Conservation (phyloP, 352 stramenopile genomes). For the Phytopythium cucurbitacearum region DNA sequence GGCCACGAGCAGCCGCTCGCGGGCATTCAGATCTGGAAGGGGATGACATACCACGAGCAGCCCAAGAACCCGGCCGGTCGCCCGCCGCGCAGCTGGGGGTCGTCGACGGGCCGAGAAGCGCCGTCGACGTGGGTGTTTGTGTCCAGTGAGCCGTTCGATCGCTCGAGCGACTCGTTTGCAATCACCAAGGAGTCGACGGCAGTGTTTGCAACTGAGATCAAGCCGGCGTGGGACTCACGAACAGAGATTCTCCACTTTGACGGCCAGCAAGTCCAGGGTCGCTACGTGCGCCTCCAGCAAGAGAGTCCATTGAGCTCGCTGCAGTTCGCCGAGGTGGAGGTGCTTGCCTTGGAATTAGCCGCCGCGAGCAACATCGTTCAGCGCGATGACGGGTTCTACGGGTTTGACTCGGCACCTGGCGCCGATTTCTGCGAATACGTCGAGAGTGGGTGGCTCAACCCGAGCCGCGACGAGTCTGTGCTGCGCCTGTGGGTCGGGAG, state of each 20-base stretch:
- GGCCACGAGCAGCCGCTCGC: conserved; percentile 23
- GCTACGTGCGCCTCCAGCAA: conserved; percentile 63
- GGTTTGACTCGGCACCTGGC: conserved; percentile 26
- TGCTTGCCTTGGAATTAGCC: conserved; percentile 19
- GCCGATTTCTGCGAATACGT: conserved; percentile 42
- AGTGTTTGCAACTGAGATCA: conserved; percentile 18
- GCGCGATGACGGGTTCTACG: conserved; percentile 59
- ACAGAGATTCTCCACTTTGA: conserved; percentile 19
- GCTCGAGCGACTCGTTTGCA: conserved; percentile 10
- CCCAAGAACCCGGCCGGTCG: conserved; percentile 31
- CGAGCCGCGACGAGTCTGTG: conserved; percentile 18
- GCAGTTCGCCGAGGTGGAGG: conserved; percentile 67
- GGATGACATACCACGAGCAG: conserved; percentile 67
- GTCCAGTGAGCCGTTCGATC: conserved; percentile 36
- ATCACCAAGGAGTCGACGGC: conserved; percentile 9
- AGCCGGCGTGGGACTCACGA: conserved; percentile 17
- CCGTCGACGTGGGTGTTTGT: conserved; percentile 54
- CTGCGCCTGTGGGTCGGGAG: conserved; percentile 70
- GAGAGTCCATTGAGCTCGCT: conserved; percentile 30
- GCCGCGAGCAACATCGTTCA: conserved; percentile 5
- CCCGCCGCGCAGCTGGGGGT: conserved; percentile 33
- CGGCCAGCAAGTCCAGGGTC: conserved; percentile 10
- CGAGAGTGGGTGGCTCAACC: conserved; percentile 64
- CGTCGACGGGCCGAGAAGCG: conserved; percentile 19
- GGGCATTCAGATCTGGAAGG: conserved; percentile 62